Evolutionary conservation across 306 rosid species (phyloP), one percentile per base, ranked within the genome.

Genomic region (Leucaena leucocephala): DNA sequence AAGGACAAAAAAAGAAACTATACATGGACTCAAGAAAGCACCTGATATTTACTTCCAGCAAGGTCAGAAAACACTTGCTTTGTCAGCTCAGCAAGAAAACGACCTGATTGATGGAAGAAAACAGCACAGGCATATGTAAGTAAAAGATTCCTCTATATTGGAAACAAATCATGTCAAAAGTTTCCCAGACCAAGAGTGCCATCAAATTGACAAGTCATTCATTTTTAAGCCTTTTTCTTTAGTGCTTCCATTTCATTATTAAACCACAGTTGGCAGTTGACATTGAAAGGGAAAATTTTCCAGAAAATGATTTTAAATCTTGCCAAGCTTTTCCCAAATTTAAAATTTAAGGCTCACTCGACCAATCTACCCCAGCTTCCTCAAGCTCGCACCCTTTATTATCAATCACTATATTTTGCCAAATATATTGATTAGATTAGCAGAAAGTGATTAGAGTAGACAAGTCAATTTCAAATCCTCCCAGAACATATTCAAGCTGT

Each of bases 61-160:
- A 95, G 98, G 83, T 95, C 98, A 76, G 94, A 86, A 78, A 95
- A 92, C 44, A 95, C 98, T 91, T 95, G 96, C 84, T 85, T 85
- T 58, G 88, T 85, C 77, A 85, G 82, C 92, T 95, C 98, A 36
- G 88, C 98, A 76, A 95, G 96, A 85, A 95, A 95, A 81, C 98
- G 98, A 10, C 98, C 98, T 95, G 69, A 42, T 75, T 49, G 73
- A 75, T 48, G 62, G 68, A 72, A 77, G 63, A 76, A 40, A 48
- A 81, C 64, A 80, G 82, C 66, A 57, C 13, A 21, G 69, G 72
- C 43, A 67, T 0, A 55, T 7, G 15, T 42, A 74, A 82, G 55
- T 15, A 40, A 71, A 73, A 75, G 61, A 65, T 52, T 45, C 55
- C 67, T 38, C 43, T 74, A 34, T 27, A 27, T 27, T 27, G 69